Evolutionary conservation across 352 stramenopile species (phyloP).

Genomic region (Phytophthora tubulina): DNA sequence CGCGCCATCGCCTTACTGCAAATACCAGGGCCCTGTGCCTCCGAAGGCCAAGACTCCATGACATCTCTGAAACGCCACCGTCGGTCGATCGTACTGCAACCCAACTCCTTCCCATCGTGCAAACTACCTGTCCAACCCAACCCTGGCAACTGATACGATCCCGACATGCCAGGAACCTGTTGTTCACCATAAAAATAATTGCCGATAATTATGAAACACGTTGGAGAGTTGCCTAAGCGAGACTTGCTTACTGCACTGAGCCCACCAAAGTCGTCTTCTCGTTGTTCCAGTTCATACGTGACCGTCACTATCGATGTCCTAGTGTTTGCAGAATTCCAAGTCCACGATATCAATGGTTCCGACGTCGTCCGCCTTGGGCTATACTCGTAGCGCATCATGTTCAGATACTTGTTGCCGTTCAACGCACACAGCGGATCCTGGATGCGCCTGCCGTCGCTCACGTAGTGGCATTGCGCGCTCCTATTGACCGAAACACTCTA

Average conservation of each 20-base stretch:
- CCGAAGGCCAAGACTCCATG: constrained; percentile 69
- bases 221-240: neutral
- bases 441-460: too few relatives aligned
- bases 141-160: neutral
- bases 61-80: constrained; percentile 82
- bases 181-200: constrained; percentile 7
- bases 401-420: too few relatives aligned
- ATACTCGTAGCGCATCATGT: too few relatives aligned
- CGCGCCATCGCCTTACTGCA: constrained; percentile 59
- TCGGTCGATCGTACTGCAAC: constrained; percentile 72
- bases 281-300: neutral
- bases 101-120: constrained; percentile 50
- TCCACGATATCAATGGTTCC: too few relatives aligned
- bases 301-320: constrained; percentile 23
- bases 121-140: constrained; percentile 10
- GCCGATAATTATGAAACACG: constrained; percentile 19
- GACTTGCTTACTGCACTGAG: neutral
- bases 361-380: too few relatives aligned
- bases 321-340: too few relatives aligned
- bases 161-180: neutral
- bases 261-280: neutral
- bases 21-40: constrained; percentile 63
- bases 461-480: too few relatives aligned
- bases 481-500: too few relatives aligned
- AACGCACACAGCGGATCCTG: too few relatives aligned